Base-by-base conservation (phyloP, 768 basidiomycete species). In the Harrya chromipes region DNA sequence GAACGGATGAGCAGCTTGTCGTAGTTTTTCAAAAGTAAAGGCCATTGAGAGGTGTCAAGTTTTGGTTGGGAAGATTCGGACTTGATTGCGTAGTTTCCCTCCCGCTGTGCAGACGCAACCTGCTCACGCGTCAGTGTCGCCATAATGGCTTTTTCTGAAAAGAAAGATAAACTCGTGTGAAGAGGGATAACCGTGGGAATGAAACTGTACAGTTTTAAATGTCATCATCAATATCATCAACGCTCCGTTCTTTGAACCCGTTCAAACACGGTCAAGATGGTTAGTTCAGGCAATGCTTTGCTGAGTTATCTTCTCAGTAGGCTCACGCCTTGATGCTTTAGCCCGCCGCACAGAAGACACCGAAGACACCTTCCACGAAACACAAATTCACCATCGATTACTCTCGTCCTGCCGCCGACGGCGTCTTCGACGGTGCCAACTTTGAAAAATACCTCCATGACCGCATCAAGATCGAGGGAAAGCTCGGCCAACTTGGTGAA, bases 41-140 rank as follows among this genome's bases (percentile, higher is more conserved):
- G 97, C 97, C 97, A 99, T 72, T 97, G 79, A 0, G 94, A 95
- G 17, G 97, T 98, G 66, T 98, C 91, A 26, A 95, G 81, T 59
- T 80, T 80, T 9, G 92, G 93, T 6, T 83, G 71, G 8, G 73
- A 70, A 34, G 75, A 71, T 69, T 94, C 88, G 4, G 92, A 83
- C 68, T 92, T 89, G 70, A 95, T 92, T 40, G 83, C 61, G 61
- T 80, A 92, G 66, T 93, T 87, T 21, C 85, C 87, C 20, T 79
- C 74, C 46, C 82, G 73, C 71, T 91, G 89, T 16, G 82, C 87
- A 40, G 82, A 79, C 21, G 83, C 85, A 42, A 92, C 79, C 67
- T 90, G 80, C 49, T 83, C 79, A 61, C 79, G 75, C 34, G 80
- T 81, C 45, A 87, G 73, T 33, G 65, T 62, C 43, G 65, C 48